Conservation (phyloP, 1,139 yeast genomes). For the Entelexis paramagnoliae region DNA sequence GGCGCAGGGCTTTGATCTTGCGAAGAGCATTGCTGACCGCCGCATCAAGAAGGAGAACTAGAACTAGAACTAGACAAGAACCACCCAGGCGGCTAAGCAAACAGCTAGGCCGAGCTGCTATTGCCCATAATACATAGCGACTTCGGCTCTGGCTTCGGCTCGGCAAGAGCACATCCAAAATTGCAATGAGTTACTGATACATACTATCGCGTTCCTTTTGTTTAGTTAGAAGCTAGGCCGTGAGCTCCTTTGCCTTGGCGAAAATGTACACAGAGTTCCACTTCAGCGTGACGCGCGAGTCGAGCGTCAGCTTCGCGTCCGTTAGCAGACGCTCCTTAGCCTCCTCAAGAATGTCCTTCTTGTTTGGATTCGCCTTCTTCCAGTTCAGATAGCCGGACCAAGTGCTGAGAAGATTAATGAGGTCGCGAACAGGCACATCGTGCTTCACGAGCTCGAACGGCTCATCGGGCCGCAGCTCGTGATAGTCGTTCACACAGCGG, state of each 20-base stretch:
- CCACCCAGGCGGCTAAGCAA: slow-evolving; percentile 11
- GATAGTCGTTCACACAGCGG: slow-evolving; percentile 6
- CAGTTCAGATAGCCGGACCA: slow-evolving; percentile 67
- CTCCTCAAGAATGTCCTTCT: slow-evolving; percentile 29
- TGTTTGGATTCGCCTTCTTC: slow-evolving; percentile 36
- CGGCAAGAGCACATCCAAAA: no score
- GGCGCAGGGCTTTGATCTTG: slow-evolving; percentile 13
- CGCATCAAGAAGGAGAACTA: slow-evolving; percentile 3
- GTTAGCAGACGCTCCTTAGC: slow-evolving; percentile 33
- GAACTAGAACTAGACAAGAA: background rate
- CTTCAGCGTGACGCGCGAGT: slow-evolving; percentile 15
- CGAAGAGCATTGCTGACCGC: slow-evolving; percentile 17
- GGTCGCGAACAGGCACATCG: slow-evolving; percentile 35
- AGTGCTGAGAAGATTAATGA: slow-evolving; percentile 43
- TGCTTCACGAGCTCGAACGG: slow-evolving; percentile 29
- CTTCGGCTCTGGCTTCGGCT: slow-evolving; percentile 11
- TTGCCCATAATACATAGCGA: slow-evolving; percentile 10
- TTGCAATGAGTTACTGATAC: no score
- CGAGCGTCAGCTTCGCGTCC: slow-evolving; percentile 11
- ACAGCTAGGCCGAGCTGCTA: slow-evolving; percentile 14
- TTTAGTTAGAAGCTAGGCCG: no score
- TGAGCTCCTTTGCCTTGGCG: slow-evolving; percentile 8
- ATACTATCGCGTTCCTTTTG: no score
- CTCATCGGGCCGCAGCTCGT: slow-evolving; percentile 28
- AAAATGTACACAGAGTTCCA: slow-evolving; percentile 18